A percentile compares a stretch with the other conserved stretches of the same genome.
phyloP scores from a whole-genome alignment of 352 stramenopile species.

The Pythium vanterpoolii region DNA sequence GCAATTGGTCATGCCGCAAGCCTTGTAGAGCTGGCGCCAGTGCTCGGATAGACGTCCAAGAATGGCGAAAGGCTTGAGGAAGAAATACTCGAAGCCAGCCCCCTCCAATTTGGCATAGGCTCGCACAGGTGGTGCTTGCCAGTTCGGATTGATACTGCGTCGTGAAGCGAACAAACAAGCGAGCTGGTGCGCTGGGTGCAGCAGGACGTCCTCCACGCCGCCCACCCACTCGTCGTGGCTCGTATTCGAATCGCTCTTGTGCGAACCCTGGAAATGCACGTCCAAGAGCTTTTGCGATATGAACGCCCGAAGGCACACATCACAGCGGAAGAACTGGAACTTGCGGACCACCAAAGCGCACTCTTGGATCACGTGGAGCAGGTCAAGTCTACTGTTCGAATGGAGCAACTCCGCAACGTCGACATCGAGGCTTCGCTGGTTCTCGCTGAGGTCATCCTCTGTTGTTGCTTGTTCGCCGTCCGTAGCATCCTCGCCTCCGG shows the following conservation, averaged over 20 bases:
- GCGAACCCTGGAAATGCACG: slow-evolving; percentile 30
- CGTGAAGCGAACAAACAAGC: slow-evolving; percentile 20
- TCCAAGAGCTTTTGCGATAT: slow-evolving; percentile 51
- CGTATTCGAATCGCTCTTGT: neutral
- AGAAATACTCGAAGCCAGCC: slow-evolving; percentile 58
- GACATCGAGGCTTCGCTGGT: slow-evolving; percentile 1
- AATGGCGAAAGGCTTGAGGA: slow-evolving; percentile 60
- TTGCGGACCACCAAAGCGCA: slow-evolving; percentile 54
- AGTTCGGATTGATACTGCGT: slow-evolving; percentile 17
- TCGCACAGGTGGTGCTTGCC: slow-evolving; percentile 27
- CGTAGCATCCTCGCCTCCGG: slow-evolving; percentile 29
- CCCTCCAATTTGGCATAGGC: slow-evolving; percentile 78
- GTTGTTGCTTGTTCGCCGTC: neutral
- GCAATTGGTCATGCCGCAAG: slow-evolving; percentile 37
- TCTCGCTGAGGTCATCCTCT: neutral
- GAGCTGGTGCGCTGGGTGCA: slow-evolving; percentile 45
- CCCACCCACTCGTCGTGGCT: slow-evolving; percentile 1
- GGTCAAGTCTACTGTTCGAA: slow-evolving; percentile 14
- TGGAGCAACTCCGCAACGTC: slow-evolving; percentile 12
- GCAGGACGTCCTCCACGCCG: slow-evolving; percentile 15
- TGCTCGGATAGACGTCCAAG: slow-evolving; percentile 52
- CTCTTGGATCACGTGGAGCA: slow-evolving; percentile 46
- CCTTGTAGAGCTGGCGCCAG: slow-evolving; percentile 63
- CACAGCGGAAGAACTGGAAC: slow-evolving; percentile 50
- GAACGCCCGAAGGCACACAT: slow-evolving; percentile 39